These are phyloP conservation scores for Leptographium galeiforme DNA, from an alignment of 2,329 filamentous ascomycete genomes.

Conservation along the genomic window DNA sequence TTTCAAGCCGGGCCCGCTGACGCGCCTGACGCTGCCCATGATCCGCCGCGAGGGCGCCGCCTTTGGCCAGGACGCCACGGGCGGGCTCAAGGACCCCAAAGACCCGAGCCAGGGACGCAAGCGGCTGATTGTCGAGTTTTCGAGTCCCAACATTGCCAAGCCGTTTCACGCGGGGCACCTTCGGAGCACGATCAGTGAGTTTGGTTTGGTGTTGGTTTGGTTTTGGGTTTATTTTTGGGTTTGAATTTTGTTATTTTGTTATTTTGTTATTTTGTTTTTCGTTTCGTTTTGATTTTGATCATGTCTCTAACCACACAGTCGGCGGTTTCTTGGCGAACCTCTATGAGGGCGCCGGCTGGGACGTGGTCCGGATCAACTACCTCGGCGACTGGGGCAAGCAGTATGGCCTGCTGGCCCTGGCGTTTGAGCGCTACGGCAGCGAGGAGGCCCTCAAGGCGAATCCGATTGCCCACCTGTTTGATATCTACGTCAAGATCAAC, in stretches of 20 bases:
- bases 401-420: constrained; percentile 58
- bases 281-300: no score
- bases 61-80: constrained; percentile 51
- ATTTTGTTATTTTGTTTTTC: no score
- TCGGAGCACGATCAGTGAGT: constrained; percentile 53
- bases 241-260: neutral
- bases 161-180: constrained; percentile 71
- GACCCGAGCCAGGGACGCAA: constrained; percentile 49
- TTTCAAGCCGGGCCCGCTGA: constrained; percentile 57
- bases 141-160: constrained; percentile 76
- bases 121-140: constrained; percentile 66
- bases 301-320: constrained; percentile 18
- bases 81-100: constrained; percentile 47
- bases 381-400: constrained; percentile 74
- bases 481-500: constrained; percentile 72
- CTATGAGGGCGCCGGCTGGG: constrained; percentile 58
- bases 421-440: constrained; percentile 61
- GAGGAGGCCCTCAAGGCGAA: constrained; percentile 58
- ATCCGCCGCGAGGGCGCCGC: constrained; percentile 47
- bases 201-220: neutral
- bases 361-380: constrained; percentile 63
- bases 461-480: constrained; percentile 70
- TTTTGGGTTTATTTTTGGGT: neutral
- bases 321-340: constrained; percentile 64
- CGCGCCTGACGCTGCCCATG: constrained; percentile 52